phyloP scores from a whole-genome alignment of 1,139 yeast species.

The Scheffersomyces insectosa region DNA sequence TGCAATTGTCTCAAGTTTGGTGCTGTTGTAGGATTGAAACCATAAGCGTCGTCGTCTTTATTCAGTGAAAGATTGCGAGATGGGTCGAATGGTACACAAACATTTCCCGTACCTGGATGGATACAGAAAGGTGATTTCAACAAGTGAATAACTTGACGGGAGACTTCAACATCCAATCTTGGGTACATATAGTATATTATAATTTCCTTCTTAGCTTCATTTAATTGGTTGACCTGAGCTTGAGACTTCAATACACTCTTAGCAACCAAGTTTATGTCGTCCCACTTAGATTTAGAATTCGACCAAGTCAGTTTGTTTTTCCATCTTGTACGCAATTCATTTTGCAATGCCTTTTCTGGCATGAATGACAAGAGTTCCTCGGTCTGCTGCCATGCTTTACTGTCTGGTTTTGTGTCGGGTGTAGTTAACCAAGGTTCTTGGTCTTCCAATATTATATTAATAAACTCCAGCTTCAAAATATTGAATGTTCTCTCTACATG shows the following conservation, averaged over 20 bases:
- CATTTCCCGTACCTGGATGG: slow-evolving; percentile 96
- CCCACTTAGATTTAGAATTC: slow-evolving; percentile 66
- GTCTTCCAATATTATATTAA: slow-evolving; percentile 65
- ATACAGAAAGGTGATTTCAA: slow-evolving; percentile 97
- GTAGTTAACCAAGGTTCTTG: slow-evolving; percentile 76
- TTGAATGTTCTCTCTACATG: slow-evolving; percentile 76
- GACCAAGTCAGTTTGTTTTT: slow-evolving; percentile 30
- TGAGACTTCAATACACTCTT: slow-evolving; percentile 45
- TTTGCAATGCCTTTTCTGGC: slow-evolving; percentile 60
- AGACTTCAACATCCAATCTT: slow-evolving; percentile 88
- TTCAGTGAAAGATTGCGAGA: slow-evolving; percentile 34
- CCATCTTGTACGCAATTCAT: slow-evolving; percentile 51
- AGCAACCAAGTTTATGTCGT: slow-evolving; percentile 69
- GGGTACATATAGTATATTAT: slow-evolving; percentile 85
- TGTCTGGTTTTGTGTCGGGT: slow-evolving; percentile 30
- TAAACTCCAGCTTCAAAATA: slow-evolving; percentile 62
- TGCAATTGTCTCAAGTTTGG: slow-evolving; percentile 72
- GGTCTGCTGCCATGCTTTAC: slow-evolving; percentile 43
- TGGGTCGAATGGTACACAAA: slow-evolving; percentile 91
- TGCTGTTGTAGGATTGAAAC: slow-evolving; percentile 77
- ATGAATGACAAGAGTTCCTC: slow-evolving; percentile 60
- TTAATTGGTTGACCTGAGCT: slow-evolving; percentile 43
- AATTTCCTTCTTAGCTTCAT: slow-evolving; percentile 82
- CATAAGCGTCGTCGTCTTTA: slow-evolving; percentile 41
- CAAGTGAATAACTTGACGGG: slow-evolving; percentile 86